Conservation (phyloP, 2,329 filamentous ascomycete species). For the Sclerotinia glacialis region DNA sequence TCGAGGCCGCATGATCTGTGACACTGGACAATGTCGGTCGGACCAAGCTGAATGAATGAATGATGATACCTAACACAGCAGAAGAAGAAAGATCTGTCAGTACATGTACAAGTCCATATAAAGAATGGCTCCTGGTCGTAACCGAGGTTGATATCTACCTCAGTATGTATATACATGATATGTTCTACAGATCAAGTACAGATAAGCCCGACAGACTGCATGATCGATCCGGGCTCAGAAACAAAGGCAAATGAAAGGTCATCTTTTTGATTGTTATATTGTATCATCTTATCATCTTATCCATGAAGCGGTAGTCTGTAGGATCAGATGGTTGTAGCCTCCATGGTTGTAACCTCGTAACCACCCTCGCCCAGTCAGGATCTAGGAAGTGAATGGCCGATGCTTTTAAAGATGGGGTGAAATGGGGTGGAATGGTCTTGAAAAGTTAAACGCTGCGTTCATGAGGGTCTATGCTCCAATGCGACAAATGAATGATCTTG, state of each 20-base stretch:
- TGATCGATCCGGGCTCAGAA: not conserved
- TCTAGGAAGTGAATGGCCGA: not conserved
- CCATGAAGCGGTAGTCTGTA: not conserved
- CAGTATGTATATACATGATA: not conserved
- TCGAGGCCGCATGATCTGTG: conserved; percentile 4
- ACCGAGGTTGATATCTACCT: not conserved
- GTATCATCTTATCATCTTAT: not conserved
- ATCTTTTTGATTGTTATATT: too few relatives aligned
- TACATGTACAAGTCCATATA: too few relatives aligned
- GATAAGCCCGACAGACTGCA: not conserved
- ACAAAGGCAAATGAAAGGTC: too few relatives aligned
- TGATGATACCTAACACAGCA: not conserved
- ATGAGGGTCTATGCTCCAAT: not conserved
- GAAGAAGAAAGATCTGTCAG: not conserved
- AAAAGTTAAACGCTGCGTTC: not conserved
- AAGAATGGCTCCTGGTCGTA: not conserved
- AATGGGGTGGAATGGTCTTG: not conserved
- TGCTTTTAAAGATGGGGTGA: conserved; percentile 14
- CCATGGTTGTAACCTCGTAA: too few relatives aligned
- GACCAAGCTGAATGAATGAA: not conserved
- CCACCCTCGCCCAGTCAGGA: too few relatives aligned
- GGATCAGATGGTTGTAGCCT: not conserved
- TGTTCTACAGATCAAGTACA: conserved; percentile 2
- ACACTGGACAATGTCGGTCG: not conserved
- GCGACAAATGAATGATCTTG: not conserved